Percentiles rank a stretch among this genome's conserved stretches.
Conservation (phyloP, 2,329 filamentous ascomycete species). For the Neobulgaria alba region DNA sequence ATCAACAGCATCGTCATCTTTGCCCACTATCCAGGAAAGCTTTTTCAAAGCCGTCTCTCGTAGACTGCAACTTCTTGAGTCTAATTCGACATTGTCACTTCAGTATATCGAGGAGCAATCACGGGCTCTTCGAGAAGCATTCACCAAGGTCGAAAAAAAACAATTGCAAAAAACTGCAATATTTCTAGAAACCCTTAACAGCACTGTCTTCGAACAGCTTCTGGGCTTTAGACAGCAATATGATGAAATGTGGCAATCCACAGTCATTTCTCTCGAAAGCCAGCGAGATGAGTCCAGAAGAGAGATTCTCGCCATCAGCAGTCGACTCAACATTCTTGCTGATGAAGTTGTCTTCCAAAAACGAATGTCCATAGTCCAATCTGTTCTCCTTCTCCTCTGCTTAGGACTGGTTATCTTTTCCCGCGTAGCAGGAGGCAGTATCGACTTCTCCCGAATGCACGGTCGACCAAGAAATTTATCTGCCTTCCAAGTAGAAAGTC, state of each 20-base stretch:
- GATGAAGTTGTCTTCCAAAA: slow-evolving; percentile 85
- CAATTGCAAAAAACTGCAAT: slow-evolving; percentile 75
- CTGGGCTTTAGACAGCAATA: slow-evolving; percentile 75
- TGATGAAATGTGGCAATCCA: slow-evolving; percentile 94
- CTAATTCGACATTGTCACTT: slow-evolving; percentile 84
- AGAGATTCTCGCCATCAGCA: slow-evolving; percentile 74
- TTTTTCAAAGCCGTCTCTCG: slow-evolving; percentile 98
- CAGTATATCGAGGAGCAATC: slow-evolving; percentile 98
- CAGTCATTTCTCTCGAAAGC: slow-evolving; percentile 80
- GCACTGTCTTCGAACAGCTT: slow-evolving; percentile 75
- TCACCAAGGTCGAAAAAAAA: slow-evolving; percentile 77
- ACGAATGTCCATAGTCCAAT: slow-evolving; percentile 88
- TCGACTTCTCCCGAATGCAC: slow-evolving; percentile 20
- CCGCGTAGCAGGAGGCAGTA: slow-evolving; percentile 32
- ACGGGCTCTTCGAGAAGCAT: slow-evolving; percentile 76
- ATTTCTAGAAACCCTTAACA: slow-evolving; percentile 80
- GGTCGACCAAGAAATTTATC: slow-evolving; percentile 12
- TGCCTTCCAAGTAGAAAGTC: slow-evolving; percentile 14
- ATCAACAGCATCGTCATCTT: slow-evolving; percentile 40
- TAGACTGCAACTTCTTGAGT: slow-evolving; percentile 80
- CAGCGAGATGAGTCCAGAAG: slow-evolving; percentile 77
- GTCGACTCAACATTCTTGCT: slow-evolving; percentile 78
- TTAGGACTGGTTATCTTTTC: slow-evolving; percentile 82
- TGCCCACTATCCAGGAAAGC: slow-evolving; percentile 86
- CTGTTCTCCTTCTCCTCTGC: slow-evolving; percentile 76